phyloP scores from a whole-genome alignment of 345 rosid genomes.

The Syzygium oleosum region DNA sequence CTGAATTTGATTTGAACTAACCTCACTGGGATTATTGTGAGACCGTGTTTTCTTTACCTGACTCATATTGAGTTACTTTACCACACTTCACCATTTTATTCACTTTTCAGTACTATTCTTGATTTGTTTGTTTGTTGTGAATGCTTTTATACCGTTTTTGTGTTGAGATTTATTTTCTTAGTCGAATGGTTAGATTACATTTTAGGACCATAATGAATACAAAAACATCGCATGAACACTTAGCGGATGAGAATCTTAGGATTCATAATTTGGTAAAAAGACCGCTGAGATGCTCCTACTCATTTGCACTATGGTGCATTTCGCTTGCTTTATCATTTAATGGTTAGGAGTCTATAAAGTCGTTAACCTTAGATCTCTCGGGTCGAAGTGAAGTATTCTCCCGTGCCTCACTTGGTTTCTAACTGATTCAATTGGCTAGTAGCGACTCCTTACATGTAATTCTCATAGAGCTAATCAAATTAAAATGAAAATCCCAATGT shows the following conservation, averaged over 20 bases:
- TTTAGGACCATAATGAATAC: neutral
- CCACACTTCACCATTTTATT: neutral
- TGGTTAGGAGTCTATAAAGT: neutral
- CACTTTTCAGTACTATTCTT: too few species aligned
- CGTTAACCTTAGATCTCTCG: fast-evolving
- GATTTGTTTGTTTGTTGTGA: too few species aligned
- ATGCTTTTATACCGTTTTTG: neutral
- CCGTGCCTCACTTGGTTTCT: too few species aligned
- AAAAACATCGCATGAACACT: neutral
- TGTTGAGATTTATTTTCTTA: neutral
- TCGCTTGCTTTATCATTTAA: too few species aligned
- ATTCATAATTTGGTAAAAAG: too few species aligned
- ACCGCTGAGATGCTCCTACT: fast-evolving
- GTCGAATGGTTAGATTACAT: neutral
- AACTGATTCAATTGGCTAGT: neutral
- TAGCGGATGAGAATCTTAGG: neutral
- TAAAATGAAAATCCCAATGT: fast-evolving
- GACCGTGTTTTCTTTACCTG: neutral
- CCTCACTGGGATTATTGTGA: neutral
- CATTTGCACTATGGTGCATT: neutral
- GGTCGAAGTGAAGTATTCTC: fast-evolving
- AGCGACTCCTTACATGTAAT: too few species aligned
- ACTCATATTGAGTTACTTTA: neutral
- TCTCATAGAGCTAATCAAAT: neutral
- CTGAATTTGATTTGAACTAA: neutral